A percentile compares a stretch with the other conserved stretches of the same genome.
Conservation (phyloP, 208 protist species). For the Giardia duodenalis region DNA sequence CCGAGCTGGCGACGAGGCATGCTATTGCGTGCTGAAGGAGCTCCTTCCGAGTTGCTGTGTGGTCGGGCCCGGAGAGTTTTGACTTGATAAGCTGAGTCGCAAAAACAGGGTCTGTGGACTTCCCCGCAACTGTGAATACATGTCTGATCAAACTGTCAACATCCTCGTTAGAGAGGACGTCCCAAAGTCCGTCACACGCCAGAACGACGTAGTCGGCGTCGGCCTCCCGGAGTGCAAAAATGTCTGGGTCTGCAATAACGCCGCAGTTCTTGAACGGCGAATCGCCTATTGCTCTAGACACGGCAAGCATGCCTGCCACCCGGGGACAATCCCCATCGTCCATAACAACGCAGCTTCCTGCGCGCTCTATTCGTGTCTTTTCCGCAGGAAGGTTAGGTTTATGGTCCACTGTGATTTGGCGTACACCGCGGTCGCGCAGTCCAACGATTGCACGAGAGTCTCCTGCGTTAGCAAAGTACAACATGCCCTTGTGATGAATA, state of each 20-base stretch:
- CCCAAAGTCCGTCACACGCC: conserved; percentile 32
- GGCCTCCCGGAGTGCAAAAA: not conserved
- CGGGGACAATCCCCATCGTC: not conserved
- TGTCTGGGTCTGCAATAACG: not conserved
- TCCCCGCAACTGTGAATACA: not conserved
- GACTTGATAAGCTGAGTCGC: not conserved
- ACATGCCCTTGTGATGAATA: not conserved
- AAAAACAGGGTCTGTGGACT: not conserved
- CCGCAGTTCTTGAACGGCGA: conserved; percentile 16
- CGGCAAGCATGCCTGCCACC: conserved; percentile 25
- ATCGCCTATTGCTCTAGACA: conserved; percentile 27
- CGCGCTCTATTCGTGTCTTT: not conserved
- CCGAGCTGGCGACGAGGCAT: not conserved
- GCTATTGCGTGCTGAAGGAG: not conserved
- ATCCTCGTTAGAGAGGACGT: conserved; percentile 26
- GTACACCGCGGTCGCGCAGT: not conserved
- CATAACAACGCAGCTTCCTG: conserved; percentile 9
- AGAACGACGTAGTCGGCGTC: conserved; percentile 26
- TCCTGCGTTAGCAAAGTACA: conserved; percentile 28
- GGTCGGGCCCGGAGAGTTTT: not conserved
- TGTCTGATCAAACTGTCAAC: not conserved
- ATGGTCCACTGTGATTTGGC: conserved; percentile 17
- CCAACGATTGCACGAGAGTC: conserved; percentile 15
- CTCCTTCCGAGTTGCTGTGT: not conserved
- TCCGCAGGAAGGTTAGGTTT: conserved; percentile 20